These are phyloP conservation scores for Tulasnella sp. DNA, from an alignment of 768 basidiomycete species.

Conservation along the genomic window DNA sequence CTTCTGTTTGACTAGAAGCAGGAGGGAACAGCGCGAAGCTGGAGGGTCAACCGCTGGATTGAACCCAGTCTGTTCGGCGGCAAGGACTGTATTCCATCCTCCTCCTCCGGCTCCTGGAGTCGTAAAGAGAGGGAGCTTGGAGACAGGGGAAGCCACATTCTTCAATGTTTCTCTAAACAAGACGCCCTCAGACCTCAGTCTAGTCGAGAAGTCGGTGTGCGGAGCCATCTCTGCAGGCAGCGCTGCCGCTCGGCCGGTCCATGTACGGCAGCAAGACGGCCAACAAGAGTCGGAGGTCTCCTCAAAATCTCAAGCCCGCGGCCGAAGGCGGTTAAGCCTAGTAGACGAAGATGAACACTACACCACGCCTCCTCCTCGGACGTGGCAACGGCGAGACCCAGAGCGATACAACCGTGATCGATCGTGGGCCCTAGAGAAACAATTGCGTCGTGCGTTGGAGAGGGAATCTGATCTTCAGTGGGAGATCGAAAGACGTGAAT, in stretches of 20 bases:
- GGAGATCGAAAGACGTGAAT: slow-evolving; percentile 12
- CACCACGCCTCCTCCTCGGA: slow-evolving; percentile 17
- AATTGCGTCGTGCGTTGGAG: slow-evolving; percentile 4
- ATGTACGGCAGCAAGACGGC: background rate
- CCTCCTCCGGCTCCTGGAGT: background rate
- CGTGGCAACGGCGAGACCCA: slow-evolving; percentile 16
- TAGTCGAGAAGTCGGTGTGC: slow-evolving; percentile 20
- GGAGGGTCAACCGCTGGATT: slow-evolving; percentile 9
- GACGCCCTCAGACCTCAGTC: slow-evolving; percentile 10
- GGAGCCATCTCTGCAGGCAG: slow-evolving; percentile 11
- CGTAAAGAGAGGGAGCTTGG: background rate
- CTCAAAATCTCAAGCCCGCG: background rate
- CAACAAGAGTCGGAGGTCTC: background rate
- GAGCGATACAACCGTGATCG: background rate
- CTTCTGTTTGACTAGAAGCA: slow-evolving; percentile 1
- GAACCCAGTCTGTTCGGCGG: background rate
- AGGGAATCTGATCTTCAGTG: slow-evolving; percentile 20
- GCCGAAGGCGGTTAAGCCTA: background rate
- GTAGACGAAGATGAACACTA: slow-evolving; percentile 14
- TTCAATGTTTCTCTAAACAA: slow-evolving; percentile 25
- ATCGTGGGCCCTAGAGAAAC: slow-evolving; percentile 8
- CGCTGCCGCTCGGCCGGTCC: background rate
- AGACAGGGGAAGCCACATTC: slow-evolving; percentile 8
- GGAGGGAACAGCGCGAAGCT: slow-evolving; percentile 11
- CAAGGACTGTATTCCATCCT: background rate